Evolutionary conservation across 345 rosid species (phyloP), one percentile per base, ranked within the genome.

Genomic region (Arabis alpina): DNA sequence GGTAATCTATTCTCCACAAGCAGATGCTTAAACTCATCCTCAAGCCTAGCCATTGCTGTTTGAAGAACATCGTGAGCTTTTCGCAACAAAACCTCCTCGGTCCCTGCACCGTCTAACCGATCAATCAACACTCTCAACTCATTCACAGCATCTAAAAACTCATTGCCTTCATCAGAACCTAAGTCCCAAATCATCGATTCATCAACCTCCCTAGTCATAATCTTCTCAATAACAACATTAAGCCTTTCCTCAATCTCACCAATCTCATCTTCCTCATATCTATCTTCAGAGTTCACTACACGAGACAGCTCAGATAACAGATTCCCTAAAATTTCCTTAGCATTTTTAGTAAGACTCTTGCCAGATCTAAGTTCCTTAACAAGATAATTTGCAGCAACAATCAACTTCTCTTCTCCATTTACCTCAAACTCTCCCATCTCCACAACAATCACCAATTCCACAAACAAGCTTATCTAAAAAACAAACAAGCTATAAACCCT

Each of bases 61-160:
- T 90, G 97, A 77, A 93, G 89, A 75, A 88, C 82, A 76, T 88
- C 87, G 40, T 87, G 87, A 52, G 92, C 90, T 77, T 81, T 88
- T 34, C 82, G 75, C 16, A 90, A 34, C 52, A 85, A 66, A 27
- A 73, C 76, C 62, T 66, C 83, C 68, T 82, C 82, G 8, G 37
- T 79, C 41, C 68, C 41, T 68, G 75, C 77, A 52, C 66, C 65
- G 56, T 87, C 96, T 36, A 93, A 76, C 69, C 69, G 74, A 74
- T 79, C 88, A 2, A 81, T 82, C 86, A 88, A 77, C 53, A 67
- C 80, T 47, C 77, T 76, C 41, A 82, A 79, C 61, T 86, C 96
- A 42, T 82, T 82, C 15, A 75, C 89, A 30, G 86, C 83, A 77
- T 82, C 62, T n/a, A 93, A 56, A 71, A 79, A 93, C 36, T 83